Percentiles rank a stretch among this genome's conserved stretches.
These are phyloP conservation scores for Euphorbia peplus DNA, from an alignment of 345 rosid species.

Conservation along the genomic window DNA sequence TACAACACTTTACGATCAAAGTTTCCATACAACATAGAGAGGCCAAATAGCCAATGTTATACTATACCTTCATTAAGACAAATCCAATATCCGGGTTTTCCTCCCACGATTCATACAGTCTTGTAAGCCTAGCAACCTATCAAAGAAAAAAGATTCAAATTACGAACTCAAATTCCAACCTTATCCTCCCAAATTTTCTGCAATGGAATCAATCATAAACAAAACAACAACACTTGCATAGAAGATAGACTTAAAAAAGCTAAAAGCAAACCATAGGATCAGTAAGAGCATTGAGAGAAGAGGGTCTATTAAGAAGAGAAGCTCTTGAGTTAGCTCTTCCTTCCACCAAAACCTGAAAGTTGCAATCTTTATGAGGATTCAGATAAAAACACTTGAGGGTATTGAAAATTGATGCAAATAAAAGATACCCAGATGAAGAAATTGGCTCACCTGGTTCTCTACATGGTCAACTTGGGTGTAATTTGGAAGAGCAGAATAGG, in stretches of 20 bases:
- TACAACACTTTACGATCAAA: too few species aligned
- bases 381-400: background rate
- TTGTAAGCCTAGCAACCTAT: conserved; percentile 66
- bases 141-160: conserved; percentile 5
- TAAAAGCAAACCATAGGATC: conserved; percentile 50
- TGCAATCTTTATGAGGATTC: background rate
- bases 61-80: conserved; percentile 87
- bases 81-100: conserved; percentile 84
- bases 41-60: conserved; percentile 8
- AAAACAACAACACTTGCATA: background rate
- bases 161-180: background rate
- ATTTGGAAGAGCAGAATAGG: conserved; percentile 64
- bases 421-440: conserved; percentile 1
- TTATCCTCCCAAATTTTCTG: background rate
- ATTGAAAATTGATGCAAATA: background rate
- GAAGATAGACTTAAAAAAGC: background rate
- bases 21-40: background rate
- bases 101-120: conserved; percentile 92
- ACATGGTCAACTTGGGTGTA: conserved; percentile 39
- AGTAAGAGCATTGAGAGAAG: conserved; percentile 74
- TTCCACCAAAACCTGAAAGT: conserved; percentile 67
- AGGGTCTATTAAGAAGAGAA: conserved; percentile 69
- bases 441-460: conserved; percentile 56
- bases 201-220: background rate
- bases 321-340: conserved; percentile 92